Conservation (phyloP, 768 basidiomycete species). For the Termitomyces sp. region DNA sequence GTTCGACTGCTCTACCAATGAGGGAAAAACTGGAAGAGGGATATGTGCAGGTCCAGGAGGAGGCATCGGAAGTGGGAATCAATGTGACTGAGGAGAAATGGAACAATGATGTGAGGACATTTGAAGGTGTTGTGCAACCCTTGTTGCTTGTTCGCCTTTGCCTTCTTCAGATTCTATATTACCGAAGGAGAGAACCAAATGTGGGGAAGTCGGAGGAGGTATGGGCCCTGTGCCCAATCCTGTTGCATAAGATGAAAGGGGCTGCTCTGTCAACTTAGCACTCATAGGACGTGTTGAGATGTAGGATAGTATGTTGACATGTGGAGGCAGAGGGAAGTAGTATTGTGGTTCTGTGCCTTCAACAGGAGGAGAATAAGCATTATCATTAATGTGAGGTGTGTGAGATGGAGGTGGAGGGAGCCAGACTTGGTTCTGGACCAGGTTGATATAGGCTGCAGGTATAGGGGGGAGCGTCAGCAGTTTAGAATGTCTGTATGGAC, state of each 20-base stretch:
- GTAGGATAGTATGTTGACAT: conserved; percentile 12
- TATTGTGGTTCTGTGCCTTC: conserved; percentile 25
- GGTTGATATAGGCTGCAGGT: conserved; percentile 35
- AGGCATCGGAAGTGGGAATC: conserved; percentile 38
- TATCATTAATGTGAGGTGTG: conserved; percentile 27
- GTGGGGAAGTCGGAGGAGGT: conserved; percentile 13
- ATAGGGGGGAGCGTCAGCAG: conserved; percentile 35
- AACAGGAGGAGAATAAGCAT: conserved; percentile 20
- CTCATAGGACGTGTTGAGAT: conserved; percentile 12
- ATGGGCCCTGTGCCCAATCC: conserved; percentile 15
- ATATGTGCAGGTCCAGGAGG: conserved; percentile 14
- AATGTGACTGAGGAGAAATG: conserved; percentile 58
- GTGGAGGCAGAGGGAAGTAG: conserved; percentile 27
- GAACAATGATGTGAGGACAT: conserved; percentile 55
- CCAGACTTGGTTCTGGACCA: conserved; percentile 45
- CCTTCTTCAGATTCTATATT: conserved; percentile 45
- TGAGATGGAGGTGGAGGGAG: conserved; percentile 35
- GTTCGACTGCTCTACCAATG: not conserved
- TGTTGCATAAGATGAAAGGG: conserved; percentile 13
- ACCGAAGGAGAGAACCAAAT: not conserved
- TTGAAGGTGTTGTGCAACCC: conserved; percentile 57
- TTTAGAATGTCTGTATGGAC: conserved; percentile 32
- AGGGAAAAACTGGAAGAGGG: not conserved
- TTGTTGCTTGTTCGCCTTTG: conserved; percentile 57
- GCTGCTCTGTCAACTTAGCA: conserved; percentile 4